Conservation (phyloP, 371 early-diverging fungal species). For the Choanephora cucurbitarum region DNA sequence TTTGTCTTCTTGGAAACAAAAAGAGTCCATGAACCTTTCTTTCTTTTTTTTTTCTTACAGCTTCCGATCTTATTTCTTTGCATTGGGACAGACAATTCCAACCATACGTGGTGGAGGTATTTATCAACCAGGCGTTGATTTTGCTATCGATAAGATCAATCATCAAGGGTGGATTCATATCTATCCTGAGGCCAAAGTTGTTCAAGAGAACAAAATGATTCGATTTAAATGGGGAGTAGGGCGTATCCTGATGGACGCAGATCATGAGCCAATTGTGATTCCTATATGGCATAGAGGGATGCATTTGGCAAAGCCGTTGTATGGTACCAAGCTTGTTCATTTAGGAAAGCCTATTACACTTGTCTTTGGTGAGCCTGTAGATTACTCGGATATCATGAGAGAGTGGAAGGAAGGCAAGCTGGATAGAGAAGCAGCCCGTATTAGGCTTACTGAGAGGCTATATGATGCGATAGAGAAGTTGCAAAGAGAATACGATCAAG, state of each 20-base stretch:
- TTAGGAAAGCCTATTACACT: constrained; percentile 51
- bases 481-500: constrained; percentile 28
- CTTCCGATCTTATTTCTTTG: constrained; percentile 67
- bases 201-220: constrained; percentile 62
- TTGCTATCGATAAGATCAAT: constrained; percentile 56
- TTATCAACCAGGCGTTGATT: constrained; percentile 83
- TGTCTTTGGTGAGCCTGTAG: constrained; percentile 71
- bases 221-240: constrained; percentile 91
- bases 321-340: constrained; percentile 37
- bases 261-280: constrained; percentile 63
- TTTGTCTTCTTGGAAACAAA: no score
- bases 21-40: no score
- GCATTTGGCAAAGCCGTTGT: constrained; percentile 53
- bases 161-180: constrained; percentile 68
- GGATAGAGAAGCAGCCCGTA: constrained; percentile 58
- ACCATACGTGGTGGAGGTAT: constrained; percentile 84
- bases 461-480: constrained; percentile 52
- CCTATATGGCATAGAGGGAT: constrained; percentile 74
- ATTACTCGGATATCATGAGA: constrained; percentile 58
- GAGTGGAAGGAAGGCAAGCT: constrained; percentile 56
- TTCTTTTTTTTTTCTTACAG: constrained; percentile 30
- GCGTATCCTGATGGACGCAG: constrained; percentile 78
- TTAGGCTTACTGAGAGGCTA: constrained; percentile 57
- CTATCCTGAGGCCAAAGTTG: constrained; percentile 83
- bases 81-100: constrained; percentile 80